Evolutionary conservation across 257 asterid species (phyloP).

Genomic region (Lithospermum erythrorhizon): DNA sequence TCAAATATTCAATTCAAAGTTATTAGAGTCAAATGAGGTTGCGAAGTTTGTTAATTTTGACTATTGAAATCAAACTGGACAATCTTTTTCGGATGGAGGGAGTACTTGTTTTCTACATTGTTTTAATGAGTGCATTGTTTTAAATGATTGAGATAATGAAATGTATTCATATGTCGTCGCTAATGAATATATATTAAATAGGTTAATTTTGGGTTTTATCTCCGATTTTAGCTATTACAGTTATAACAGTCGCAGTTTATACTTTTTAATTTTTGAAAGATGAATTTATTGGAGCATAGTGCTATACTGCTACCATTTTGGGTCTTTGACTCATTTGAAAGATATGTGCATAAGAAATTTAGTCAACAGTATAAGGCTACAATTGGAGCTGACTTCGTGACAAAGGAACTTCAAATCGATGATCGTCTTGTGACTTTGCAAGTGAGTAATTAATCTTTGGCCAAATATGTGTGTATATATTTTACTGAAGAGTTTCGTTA

Average conservation of each 20-base stretch:
- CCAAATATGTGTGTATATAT: neutral
- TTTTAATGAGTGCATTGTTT: neutral
- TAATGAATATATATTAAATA: neutral
- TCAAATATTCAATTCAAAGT: no score
- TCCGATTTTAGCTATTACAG: no score
- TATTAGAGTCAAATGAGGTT: no score
- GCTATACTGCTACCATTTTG: neutral
- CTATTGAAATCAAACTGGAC: no score
- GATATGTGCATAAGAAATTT: constrained; percentile 91
- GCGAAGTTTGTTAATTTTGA: no score
- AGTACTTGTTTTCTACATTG: no score
- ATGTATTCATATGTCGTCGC: no score
- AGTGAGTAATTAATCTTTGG: constrained; percentile 32
- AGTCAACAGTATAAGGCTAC: constrained; percentile 98
- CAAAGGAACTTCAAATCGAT: constrained; percentile 90
- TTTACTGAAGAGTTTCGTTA: neutral
- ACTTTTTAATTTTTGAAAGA: no score
- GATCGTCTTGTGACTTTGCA: constrained; percentile 93
- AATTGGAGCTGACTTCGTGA: constrained; percentile 97
- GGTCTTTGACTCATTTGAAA: constrained; percentile 35
- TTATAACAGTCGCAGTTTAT: no score
- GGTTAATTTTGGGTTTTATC: no score
- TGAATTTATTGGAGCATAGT: constrained; percentile 4
- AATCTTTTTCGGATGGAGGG: no score
- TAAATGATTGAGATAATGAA: no score